Conservation (phyloP, 2,329 filamentous ascomycete species). For the Fusarium chlamydosporum region DNA sequence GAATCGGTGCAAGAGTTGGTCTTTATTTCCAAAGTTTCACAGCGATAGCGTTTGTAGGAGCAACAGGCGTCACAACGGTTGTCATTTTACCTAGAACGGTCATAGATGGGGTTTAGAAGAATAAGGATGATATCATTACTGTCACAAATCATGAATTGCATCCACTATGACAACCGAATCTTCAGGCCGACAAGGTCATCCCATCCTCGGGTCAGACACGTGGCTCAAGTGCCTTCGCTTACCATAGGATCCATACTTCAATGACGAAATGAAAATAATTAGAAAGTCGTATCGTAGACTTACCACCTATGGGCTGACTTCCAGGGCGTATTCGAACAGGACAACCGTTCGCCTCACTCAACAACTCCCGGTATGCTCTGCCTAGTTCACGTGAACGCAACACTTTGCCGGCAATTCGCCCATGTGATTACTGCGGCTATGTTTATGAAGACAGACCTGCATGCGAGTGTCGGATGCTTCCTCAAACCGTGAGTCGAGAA, state of each 20-base stretch:
- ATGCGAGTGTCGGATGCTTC: slow-evolving; percentile 15
- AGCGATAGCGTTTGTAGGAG: background rate
- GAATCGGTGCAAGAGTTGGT: background rate
- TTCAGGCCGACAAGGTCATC: background rate
- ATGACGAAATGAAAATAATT: background rate
- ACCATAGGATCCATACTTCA: background rate
- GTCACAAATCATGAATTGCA: slow-evolving; percentile 4
- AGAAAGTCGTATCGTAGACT: slow-evolving; percentile 4
- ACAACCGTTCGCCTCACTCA: background rate
- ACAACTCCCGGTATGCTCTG: background rate
- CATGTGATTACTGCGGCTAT: background rate
- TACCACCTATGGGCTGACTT: background rate
- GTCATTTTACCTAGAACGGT: background rate
- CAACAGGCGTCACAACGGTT: slow-evolving; percentile 22
- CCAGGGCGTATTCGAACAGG: background rate
- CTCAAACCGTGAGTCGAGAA: slow-evolving; percentile 9
- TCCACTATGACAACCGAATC: slow-evolving; percentile 2
- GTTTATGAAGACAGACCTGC: background rate
- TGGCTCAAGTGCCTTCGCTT: background rate
- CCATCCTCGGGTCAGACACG: slow-evolving; percentile 1
- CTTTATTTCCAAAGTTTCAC: background rate
- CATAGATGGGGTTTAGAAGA: slow-evolving; percentile 1
- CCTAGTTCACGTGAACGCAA: slow-evolving; percentile 12
- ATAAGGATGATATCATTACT: slow-evolving; percentile 2
- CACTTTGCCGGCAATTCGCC: slow-evolving; percentile 6